Conservation (phyloP, 805 yeast genomes). For the Hanseniaspora lachancei region DNA sequence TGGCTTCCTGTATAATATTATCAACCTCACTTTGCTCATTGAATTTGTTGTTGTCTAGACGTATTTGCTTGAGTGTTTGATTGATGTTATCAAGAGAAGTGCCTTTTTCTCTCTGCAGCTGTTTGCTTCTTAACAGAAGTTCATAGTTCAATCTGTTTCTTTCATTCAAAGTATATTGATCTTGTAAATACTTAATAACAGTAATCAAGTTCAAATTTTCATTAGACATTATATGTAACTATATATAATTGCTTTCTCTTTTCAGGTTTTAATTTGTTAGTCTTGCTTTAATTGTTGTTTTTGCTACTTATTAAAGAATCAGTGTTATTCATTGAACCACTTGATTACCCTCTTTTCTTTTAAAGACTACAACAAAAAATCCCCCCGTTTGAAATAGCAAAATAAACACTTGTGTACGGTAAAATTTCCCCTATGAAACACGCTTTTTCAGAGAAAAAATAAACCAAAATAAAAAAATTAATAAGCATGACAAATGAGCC, state of each 20-base stretch:
- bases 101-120: conserved; percentile 2
- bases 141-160: conserved; percentile 49
- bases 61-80: not conserved
- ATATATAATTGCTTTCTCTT: no score
- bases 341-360: no score
- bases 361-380: not conserved
- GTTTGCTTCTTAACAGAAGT: conserved; percentile 19
- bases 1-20: not conserved
- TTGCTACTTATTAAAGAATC: no score
- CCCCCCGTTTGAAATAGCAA: no score
- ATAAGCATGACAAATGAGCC: not conserved
- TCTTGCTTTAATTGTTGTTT: no score
- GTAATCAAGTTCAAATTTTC: conserved; percentile 3
- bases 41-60: not conserved
- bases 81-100: not conserved
- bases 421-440: not conserved
- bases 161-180: conserved; percentile 50
- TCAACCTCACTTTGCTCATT: not conserved
- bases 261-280: no score
- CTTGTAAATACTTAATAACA: conserved; percentile 49
- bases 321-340: no score
- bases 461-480: not conserved
- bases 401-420: not conserved
- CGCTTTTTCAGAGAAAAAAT: not conserved
- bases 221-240: not conserved